Evolutionary conservation across 768 basidiomycete species (phyloP).

Genomic region (Suillus brevipes): DNA sequence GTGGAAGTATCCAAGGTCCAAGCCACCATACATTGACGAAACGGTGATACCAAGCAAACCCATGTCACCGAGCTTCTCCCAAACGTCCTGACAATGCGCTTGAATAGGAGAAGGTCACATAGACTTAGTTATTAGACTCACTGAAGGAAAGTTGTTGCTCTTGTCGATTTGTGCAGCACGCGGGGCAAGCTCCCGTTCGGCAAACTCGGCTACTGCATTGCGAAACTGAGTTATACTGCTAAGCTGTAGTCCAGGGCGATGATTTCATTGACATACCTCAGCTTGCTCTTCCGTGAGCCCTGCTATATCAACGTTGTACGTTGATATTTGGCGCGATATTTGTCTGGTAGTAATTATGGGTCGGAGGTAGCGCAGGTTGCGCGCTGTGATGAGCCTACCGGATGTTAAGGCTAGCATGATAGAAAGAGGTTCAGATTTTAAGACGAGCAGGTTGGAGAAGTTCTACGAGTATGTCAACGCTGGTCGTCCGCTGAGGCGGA

Average conservation of each 20-base stretch:
- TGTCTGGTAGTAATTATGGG: not conserved
- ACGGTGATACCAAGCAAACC: slow-evolving; percentile 89
- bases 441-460: not conserved
- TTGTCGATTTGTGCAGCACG: slow-evolving; percentile 78
- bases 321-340: slow-evolving; percentile 42
- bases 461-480: not conserved
- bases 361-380: not conserved
- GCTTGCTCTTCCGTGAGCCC: slow-evolving; percentile 79
- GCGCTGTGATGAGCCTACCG: not conserved
- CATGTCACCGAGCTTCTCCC: slow-evolving; percentile 90
- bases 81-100: slow-evolving; percentile 60
- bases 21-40: slow-evolving; percentile 75
- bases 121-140: slow-evolving; percentile 33
- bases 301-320: slow-evolving; percentile 71
- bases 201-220: slow-evolving; percentile 75
- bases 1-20: slow-evolving; percentile 80
- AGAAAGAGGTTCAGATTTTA: not conserved
- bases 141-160: slow-evolving; percentile 77
- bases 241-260: not conserved
- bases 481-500: not conserved
- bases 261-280: slow-evolving; percentile 51
- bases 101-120: slow-evolving; percentile 6
- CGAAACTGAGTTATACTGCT: slow-evolving; percentile 58
- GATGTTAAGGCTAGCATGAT: not conserved
- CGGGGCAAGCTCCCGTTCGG: slow-evolving; percentile 82